A percentile compares a stretch with the other conserved stretches of the same genome.
phyloP scores from a whole-genome alignment of 176 grass and related monocot genomes.

The Hsuehochloa calcarea region DNA sequence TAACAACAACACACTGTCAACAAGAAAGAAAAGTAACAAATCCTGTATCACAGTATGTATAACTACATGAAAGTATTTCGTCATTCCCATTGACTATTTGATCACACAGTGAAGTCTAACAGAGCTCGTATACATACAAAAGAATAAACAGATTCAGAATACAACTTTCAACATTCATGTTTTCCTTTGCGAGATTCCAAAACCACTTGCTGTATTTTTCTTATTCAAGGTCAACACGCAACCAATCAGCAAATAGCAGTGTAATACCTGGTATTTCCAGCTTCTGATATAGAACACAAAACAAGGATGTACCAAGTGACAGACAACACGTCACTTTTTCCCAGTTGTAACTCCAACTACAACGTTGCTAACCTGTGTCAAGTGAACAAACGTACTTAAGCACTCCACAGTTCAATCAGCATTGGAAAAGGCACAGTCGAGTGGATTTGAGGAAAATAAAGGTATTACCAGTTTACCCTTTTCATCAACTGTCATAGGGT shows the following conservation, averaged over 20 bases:
- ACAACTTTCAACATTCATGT: constrained; percentile 2
- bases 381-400: not conserved
- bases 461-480: constrained; percentile 86
- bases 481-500: constrained; percentile 85
- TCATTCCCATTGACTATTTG: not conserved
- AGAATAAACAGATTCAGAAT: constrained; percentile 35
- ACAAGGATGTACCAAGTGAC: not conserved
- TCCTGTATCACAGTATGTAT: not conserved
- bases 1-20: not conserved
- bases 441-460: constrained; percentile 6
- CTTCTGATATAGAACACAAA: constrained; percentile 30
- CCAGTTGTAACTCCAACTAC: constrained; percentile 85
- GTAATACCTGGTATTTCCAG: constrained; percentile 14
- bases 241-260: constrained; percentile 9
- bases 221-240: constrained; percentile 22
- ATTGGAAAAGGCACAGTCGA: not conserved
- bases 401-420: not conserved
- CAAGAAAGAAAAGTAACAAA: constrained; percentile 1
- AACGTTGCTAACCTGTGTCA: constrained; percentile 85
- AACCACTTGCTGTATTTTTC: constrained; percentile 7
- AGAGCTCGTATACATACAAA: constrained; percentile 35
- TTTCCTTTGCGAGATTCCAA: constrained; percentile 14
- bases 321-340: constrained; percentile 50
- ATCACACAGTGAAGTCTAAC: not conserved
- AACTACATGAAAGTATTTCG: constrained; percentile 9